Percentiles rank a stretch among this genome's conserved stretches.
Conservation (phyloP, 2,329 filamentous ascomycete species). For the Alternaria metachromatica region DNA sequence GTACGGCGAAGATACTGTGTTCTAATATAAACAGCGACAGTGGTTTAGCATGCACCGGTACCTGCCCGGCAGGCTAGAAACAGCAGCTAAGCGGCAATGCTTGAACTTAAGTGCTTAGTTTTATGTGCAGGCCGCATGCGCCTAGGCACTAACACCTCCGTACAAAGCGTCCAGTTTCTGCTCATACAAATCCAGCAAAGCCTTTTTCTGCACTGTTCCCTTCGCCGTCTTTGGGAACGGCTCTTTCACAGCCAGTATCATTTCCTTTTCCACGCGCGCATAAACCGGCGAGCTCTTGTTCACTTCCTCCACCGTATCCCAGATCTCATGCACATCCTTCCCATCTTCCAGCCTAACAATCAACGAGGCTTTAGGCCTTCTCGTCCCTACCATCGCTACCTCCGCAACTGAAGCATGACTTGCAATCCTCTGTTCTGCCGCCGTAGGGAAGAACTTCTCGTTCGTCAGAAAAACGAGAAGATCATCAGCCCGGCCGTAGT, state of each 20-base stretch:
- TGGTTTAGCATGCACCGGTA: constrained; percentile 34
- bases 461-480: constrained; percentile 23
- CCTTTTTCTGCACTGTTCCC: constrained; percentile 53
- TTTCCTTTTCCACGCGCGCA: constrained; percentile 52
- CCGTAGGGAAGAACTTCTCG: constrained; percentile 31
- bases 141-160: background rate
- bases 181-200: constrained; percentile 51
- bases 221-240: constrained; percentile 57
- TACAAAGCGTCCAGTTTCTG: constrained; percentile 16
- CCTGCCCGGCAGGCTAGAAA: constrained; percentile 31
- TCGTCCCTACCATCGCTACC: constrained; percentile 41
- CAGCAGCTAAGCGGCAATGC: constrained; percentile 36
- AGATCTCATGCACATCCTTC: constrained; percentile 53
- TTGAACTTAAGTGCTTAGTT: background rate
- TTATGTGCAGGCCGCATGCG: background rate
- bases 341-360: constrained; percentile 30
- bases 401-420: constrained; percentile 35
- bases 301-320: constrained; percentile 53
- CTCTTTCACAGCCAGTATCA: constrained; percentile 53
- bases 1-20: constrained; percentile 28
- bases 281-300: constrained; percentile 53
- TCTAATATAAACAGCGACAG: constrained; percentile 38
- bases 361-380: constrained; percentile 35
- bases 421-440: constrained; percentile 29
- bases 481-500: constrained; percentile 31